A percentile compares a stretch with the other conserved stretches of the same genome.
phyloP scores from a whole-genome alignment of 2,329 filamentous ascomycete species.

The Arthrobotrys pseudoclavata region DNA sequence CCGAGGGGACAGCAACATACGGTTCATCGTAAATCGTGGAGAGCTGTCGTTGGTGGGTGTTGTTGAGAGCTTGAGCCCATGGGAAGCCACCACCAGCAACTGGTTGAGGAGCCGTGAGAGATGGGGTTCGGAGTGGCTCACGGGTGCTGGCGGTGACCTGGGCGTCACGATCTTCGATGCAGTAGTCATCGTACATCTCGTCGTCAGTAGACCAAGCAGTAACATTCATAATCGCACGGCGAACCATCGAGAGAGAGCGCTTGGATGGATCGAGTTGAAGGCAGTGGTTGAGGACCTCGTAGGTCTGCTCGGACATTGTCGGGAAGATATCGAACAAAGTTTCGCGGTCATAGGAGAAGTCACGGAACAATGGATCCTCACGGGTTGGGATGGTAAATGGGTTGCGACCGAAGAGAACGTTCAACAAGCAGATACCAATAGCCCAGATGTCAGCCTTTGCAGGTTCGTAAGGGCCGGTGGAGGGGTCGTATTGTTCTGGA shows the following conservation, averaged over 20 bases:
- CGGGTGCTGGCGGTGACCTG: slow-evolving; percentile 87
- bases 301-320: slow-evolving; percentile 98
- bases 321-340: slow-evolving; percentile 98
- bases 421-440: slow-evolving; percentile 94
- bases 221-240: slow-evolving; percentile 81
- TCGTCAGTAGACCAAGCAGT: slow-evolving; percentile 95
- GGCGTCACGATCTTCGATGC: slow-evolving; percentile 81
- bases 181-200: slow-evolving; percentile 93
- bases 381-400: slow-evolving; percentile 92
- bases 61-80: slow-evolving; percentile 91
- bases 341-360: slow-evolving; percentile 93
- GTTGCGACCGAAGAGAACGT: slow-evolving; percentile 96
- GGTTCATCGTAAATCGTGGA: slow-evolving; percentile 82
- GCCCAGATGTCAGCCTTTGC: slow-evolving; percentile 97
- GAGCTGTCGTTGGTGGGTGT: slow-evolving; percentile 82
- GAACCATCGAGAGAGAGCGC: slow-evolving; percentile 83
- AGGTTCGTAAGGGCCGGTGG: slow-evolving; percentile 89
- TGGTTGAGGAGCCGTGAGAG: slow-evolving; percentile 86
- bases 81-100: slow-evolving; percentile 86
- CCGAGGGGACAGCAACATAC: slow-evolving; percentile 61
- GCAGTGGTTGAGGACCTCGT: slow-evolving; percentile 89
- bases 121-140: slow-evolving; percentile 94
- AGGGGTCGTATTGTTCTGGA: slow-evolving; percentile 91
- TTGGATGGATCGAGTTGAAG: slow-evolving; percentile 91
- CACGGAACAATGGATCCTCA: slow-evolving; percentile 90